A percentile compares a stretch with the other conserved stretches of the same genome.
These are phyloP conservation scores for Penicillium sp. DNA, from an alignment of 2,329 filamentous ascomycete species.

Conservation along the genomic window DNA sequence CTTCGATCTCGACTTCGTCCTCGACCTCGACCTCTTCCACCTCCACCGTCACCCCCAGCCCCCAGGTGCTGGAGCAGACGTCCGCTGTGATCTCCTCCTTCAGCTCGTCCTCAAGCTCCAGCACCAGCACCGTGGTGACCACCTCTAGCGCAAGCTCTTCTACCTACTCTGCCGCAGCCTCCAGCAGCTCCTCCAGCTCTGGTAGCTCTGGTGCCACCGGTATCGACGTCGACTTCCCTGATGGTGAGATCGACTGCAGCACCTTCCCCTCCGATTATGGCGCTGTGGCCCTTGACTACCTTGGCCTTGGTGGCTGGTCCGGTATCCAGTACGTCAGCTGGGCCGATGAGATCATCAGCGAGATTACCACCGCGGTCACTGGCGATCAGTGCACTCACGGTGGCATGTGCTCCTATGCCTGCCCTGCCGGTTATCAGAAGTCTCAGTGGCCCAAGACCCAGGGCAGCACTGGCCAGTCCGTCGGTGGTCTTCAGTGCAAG, in stretches of 20 bases:
- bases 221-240: conserved; percentile 68
- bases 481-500: conserved; percentile 79
- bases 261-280: conserved; percentile 79
- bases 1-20: conserved; percentile 33
- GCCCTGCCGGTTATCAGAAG: conserved; percentile 88
- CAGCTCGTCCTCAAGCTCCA: conserved; percentile 20
- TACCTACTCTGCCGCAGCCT: conserved; percentile 10
- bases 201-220: conserved; percentile 47
- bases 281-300: conserved; percentile 66
- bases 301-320: conserved; percentile 70
- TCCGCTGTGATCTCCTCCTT: conserved; percentile 40
- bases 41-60: conserved; percentile 35
- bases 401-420: conserved; percentile 86
- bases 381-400: conserved; percentile 61
- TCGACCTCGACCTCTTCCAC: conserved; percentile 25
- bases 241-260: conserved; percentile 67
- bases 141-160: conserved; percentile 10
- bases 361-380: conserved; percentile 62
- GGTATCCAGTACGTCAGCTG: conserved; percentile 68
- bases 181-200: conserved; percentile 31
- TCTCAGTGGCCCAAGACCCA: conserved; percentile 80
- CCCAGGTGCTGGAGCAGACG: conserved; percentile 54
- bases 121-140: conserved; percentile 26
- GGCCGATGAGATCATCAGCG: conserved; percentile 56
- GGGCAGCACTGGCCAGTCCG: conserved; percentile 74